phyloP scores from a whole-genome alignment of 1,139 yeast genomes.

The Candida sojae region DNA sequence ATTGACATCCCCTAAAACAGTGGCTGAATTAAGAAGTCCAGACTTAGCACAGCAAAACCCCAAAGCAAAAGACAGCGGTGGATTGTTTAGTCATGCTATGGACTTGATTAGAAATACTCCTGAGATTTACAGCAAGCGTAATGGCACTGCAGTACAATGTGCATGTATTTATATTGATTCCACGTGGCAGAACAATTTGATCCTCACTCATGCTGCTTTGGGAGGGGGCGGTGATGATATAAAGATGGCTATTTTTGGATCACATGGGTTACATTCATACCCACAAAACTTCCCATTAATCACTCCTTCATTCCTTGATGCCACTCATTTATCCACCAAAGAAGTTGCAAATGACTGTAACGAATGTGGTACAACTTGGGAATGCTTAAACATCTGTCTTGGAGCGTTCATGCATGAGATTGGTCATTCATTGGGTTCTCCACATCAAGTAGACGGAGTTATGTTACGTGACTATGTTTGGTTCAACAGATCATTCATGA shows the following conservation, averaged over 20 bases:
- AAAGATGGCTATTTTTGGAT: conserved; percentile 86
- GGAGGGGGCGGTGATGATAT: conserved; percentile 82
- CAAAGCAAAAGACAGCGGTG: conserved; percentile 72
- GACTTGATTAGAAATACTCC: conserved; percentile 58
- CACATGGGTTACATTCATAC: conserved; percentile 91
- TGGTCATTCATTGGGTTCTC: conserved; percentile 88
- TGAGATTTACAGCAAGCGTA: conserved; percentile 20
- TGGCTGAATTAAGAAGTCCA: conserved; percentile 72
- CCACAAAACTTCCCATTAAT: conserved; percentile 75
- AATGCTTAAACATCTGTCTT: conserved; percentile 77
- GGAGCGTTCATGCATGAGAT: conserved; percentile 97
- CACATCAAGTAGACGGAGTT: conserved; percentile 87
- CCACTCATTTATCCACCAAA: conserved; percentile 55
- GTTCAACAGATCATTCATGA: conserved; percentile 79
- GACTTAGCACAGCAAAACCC: conserved; percentile 86
- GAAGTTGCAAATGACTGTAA: conserved; percentile 89
- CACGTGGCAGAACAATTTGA: conserved; percentile 74
- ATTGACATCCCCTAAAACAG: conserved; percentile 63
- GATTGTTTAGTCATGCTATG: conserved; percentile 73
- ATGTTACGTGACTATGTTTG: conserved; percentile 86
- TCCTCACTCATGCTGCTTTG: conserved; percentile 88
- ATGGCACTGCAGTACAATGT: conserved; percentile 62
- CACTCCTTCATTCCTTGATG: conserved; percentile 69
- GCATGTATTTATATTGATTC: conserved; percentile 86
- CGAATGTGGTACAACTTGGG: conserved; percentile 90